Evolutionary conservation across 257 asterid genomes (phyloP), one percentile per base, ranked within the genome.

Genomic region (Jasminum sambac): DNA sequence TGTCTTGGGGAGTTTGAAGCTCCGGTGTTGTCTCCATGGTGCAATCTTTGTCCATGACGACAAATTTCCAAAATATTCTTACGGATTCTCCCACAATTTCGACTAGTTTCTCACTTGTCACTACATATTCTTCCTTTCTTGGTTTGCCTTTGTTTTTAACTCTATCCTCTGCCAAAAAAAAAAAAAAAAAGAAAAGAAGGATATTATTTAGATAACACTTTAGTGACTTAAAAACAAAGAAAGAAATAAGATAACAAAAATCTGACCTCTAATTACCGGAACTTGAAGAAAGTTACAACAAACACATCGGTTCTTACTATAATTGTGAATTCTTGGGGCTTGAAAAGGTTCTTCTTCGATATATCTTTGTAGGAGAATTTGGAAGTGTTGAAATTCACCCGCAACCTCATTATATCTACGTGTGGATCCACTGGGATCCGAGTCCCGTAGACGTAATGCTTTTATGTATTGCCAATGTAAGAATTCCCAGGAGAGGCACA

Each of bases 401-500:
- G 97, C 96, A 11, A 89, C 89, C 77, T 87, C 93, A 44, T 95
- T 91, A 63, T 95, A 95, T 16, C 70, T 78, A 14, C 80, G 90
- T 17, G 67, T 58, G 36, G 36, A 30, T 11, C 91, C 88, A 42
- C 78, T 84, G 0, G 85, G 90, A 39, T 89, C 99, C 0, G 90
- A 80, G 5, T 88, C 93, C 93, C 92, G 85, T 48, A 95, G 66
- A 41, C 78, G 91, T 39, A 88, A 74, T 71, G 92, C 89, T 74
- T 88, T 95, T 12, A 72, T 90, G 46, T 91, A 85, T 71, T 88
- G 90, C 98, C 98, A 91, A n/a, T 83, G 87, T 74, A 95, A 78
- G 84, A 95, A 79, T 73, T 95, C 99, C 99, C 99, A 95, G 0
- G 98, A 91, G 58, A 91, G 96, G 77, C 99, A 91, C 88, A 84